phyloP scores from a whole-genome alignment of 495 filamentous ascomycete species.

The Aspergillus bridgeri region DNA sequence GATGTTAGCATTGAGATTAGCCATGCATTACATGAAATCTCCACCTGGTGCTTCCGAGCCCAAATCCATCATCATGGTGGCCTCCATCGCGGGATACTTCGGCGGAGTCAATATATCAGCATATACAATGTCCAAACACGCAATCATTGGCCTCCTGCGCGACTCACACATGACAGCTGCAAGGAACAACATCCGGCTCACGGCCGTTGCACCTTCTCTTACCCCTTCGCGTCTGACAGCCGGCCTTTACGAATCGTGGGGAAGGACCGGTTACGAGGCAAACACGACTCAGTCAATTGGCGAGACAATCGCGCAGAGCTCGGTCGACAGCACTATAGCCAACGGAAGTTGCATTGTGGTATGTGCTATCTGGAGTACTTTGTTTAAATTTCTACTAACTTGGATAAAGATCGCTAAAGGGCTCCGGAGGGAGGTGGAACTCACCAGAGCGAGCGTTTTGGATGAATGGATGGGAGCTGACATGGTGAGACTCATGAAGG shows the following conservation, averaged over 20 bases:
- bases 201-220: slow-evolving; percentile 30
- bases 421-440: not conserved
- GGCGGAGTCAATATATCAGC: slow-evolving; percentile 27
- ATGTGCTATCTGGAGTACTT: not conserved
- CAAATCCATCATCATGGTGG: slow-evolving; percentile 26
- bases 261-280: slow-evolving; percentile 15
- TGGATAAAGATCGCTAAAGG: not conserved
- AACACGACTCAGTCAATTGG: slow-evolving; percentile 14
- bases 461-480: not conserved
- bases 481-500: not conserved
- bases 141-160: slow-evolving; percentile 27
- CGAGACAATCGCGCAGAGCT: not conserved
- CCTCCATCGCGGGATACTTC: slow-evolving; percentile 30
- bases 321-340: not conserved
- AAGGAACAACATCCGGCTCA: slow-evolving; percentile 20
- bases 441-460: not conserved
- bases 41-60: not conserved
- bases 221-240: slow-evolving; percentile 28
- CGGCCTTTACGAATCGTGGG: slow-evolving; percentile 21
- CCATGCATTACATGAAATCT: not conserved
- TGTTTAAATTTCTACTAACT: not conserved
- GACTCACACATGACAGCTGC: slow-evolving; percentile 20
- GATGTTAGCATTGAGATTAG: not conserved
- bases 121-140: slow-evolving; percentile 34
- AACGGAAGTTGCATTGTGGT: not conserved